Evolutionary conservation across 2,329 filamentous ascomycete genomes (phyloP).

Genomic region (Trichoderma pleuroti): DNA sequence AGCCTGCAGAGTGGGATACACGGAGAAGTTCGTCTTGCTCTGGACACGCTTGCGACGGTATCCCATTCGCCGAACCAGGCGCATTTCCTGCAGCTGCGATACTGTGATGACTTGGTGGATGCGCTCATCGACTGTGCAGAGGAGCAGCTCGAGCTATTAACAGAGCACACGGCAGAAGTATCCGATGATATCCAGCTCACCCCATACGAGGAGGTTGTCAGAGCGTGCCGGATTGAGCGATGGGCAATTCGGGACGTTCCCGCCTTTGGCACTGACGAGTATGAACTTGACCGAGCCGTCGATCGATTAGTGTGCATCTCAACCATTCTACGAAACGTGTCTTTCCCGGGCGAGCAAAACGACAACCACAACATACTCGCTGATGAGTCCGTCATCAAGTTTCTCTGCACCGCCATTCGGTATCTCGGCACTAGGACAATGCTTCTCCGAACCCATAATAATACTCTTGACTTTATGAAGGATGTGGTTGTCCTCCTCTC

Average conservation of each 20-base stretch:
- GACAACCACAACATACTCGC: slow-evolving; percentile 71
- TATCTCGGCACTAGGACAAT: slow-evolving; percentile 87
- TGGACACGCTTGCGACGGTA: slow-evolving; percentile 76
- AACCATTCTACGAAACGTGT: slow-evolving; percentile 88
- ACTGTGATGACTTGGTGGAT: slow-evolving; percentile 85
- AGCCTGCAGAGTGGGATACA: slow-evolving; percentile 87
- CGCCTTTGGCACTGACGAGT: slow-evolving; percentile 70
- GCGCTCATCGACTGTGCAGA: slow-evolving; percentile 87
- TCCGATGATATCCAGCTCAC: slow-evolving; percentile 80
- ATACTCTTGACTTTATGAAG: slow-evolving; percentile 96
- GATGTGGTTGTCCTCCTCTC: slow-evolving; percentile 86
- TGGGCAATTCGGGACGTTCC: slow-evolving; percentile 68
- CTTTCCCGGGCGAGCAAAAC: slow-evolving; percentile 63
- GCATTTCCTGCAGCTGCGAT: slow-evolving; percentile 64
- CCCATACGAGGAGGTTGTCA: slow-evolving; percentile 82
- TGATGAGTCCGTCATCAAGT: slow-evolving; percentile 73
- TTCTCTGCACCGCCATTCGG: slow-evolving; percentile 77
- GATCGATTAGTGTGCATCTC: slow-evolving; percentile 87
- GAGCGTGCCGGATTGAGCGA: slow-evolving; percentile 72
- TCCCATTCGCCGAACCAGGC: slow-evolving; percentile 58
- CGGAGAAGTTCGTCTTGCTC: slow-evolving; percentile 80
- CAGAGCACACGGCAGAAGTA: slow-evolving; percentile 78
- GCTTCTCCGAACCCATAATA: slow-evolving; percentile 74
- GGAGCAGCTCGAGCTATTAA: slow-evolving; percentile 79
- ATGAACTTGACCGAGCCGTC: slow-evolving; percentile 80